Conservation (phyloP, 1,139 yeast species). For the Sugiyamaella castrensis region DNA sequence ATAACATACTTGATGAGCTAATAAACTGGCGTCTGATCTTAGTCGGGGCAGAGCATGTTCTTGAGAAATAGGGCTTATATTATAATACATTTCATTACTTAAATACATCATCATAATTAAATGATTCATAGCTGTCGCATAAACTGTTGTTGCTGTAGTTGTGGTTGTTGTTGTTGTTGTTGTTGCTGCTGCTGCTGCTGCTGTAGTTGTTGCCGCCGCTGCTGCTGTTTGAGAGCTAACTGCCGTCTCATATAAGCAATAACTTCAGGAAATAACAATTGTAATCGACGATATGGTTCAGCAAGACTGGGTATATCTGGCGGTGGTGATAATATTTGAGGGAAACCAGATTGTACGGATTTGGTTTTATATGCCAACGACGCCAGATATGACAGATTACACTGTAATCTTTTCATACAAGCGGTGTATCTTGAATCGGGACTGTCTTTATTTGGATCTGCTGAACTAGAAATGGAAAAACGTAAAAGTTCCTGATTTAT, state of each 20-base stretch:
- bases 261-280: conserved; percentile 33
- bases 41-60: no score
- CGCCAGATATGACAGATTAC: conserved; percentile 34
- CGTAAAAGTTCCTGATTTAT: conserved; percentile 36
- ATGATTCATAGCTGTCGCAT: neutral
- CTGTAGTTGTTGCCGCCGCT: conserved; percentile 25
- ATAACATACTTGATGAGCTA: no score
- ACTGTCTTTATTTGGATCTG: conserved; percentile 21
- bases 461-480: conserved; percentile 26
- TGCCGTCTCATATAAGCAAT: conserved; percentile 29
- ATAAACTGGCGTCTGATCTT: no score
- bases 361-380: conserved; percentile 30
- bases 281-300: conserved; percentile 32
- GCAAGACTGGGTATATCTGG: conserved; percentile 33
- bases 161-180: conserved; percentile 18
- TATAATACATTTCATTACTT: no score
- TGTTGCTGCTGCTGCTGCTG: conserved; percentile 21
- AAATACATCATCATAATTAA: no score
- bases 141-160: conserved; percentile 17
- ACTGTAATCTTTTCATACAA: conserved; percentile 36
- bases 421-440: conserved; percentile 25
- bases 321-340: conserved; percentile 34
- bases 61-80: no score
- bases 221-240: conserved; percentile 23
- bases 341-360: conserved; percentile 26